These are phyloP conservation scores for Colletotrichum gloeosporioides DNA, from an alignment of 2,329 filamentous ascomycete species.

Conservation along the genomic window DNA sequence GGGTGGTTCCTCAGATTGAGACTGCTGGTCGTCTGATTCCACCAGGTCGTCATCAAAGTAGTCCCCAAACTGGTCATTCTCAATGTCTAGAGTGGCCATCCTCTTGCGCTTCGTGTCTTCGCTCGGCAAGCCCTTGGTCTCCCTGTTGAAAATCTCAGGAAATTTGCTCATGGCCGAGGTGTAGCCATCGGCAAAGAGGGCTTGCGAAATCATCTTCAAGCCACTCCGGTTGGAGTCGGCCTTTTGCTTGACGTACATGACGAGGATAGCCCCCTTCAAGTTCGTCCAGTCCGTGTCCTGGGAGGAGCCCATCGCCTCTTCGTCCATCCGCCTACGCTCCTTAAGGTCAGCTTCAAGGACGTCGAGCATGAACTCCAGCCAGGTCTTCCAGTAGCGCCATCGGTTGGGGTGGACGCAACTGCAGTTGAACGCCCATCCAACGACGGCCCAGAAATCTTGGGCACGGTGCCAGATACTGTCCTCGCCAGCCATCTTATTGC, in stretches of 20 bases:
- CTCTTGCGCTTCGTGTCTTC: constrained; percentile 56
- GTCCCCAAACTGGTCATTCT: constrained; percentile 65
- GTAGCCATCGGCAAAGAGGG: constrained; percentile 71
- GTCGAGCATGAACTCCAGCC: constrained; percentile 81
- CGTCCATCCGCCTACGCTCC: constrained; percentile 58
- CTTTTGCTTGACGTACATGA: constrained; percentile 58
- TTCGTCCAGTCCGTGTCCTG: constrained; percentile 25
- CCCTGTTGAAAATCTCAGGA: constrained; percentile 71
- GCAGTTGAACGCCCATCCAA: constrained; percentile 92
- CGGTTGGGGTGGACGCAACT: constrained; percentile 73
- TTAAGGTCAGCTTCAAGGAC: constrained; percentile 75
- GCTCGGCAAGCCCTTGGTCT: constrained; percentile 55
- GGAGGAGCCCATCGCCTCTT: constrained; percentile 28
- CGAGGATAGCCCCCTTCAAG: constrained; percentile 59
- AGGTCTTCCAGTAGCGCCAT: constrained; percentile 83
- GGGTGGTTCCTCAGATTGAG: constrained; percentile 41
- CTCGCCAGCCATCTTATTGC: constrained; percentile 64
- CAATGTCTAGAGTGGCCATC: constrained; percentile 55
- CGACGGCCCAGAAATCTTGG: constrained; percentile 85
- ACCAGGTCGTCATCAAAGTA: constrained; percentile 55
- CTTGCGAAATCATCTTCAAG: constrained; percentile 64
- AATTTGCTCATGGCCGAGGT: constrained; percentile 60
- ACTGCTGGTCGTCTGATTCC: constrained; percentile 44
- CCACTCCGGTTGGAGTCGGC: constrained; percentile 49
- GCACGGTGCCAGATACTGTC: constrained; percentile 77